Evolutionary conservation across 2,329 filamentous ascomycete genomes (phyloP).

Genomic region (Botrytis sinoallii): DNA sequence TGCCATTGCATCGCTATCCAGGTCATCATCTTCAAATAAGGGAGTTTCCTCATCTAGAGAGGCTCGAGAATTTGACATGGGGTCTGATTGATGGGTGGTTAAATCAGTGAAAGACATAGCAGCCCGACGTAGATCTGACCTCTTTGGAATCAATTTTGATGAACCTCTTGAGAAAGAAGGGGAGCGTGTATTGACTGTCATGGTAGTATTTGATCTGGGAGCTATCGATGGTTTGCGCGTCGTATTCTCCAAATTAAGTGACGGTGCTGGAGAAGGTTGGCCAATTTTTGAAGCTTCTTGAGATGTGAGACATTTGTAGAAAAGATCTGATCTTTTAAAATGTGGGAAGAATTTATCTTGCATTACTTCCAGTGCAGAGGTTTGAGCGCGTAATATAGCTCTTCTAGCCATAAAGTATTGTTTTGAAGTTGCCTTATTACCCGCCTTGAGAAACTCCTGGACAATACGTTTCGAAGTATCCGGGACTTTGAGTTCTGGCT

Average conservation of each 20-base stretch:
- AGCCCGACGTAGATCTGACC: constrained; percentile 55
- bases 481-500: constrained; percentile 75
- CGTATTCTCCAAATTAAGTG: constrained; percentile 38
- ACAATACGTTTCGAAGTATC: constrained; percentile 67
- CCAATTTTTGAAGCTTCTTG: constrained; percentile 61
- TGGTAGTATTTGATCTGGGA: constrained; percentile 30
- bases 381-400: constrained; percentile 79
- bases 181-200: constrained; percentile 42
- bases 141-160: constrained; percentile 45
- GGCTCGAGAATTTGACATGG: constrained; percentile 49
- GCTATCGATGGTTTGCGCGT: constrained; percentile 34
- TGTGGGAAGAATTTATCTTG: constrained; percentile 73
- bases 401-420: constrained; percentile 83
- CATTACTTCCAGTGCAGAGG: constrained; percentile 79
- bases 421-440: constrained; percentile 68
- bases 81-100: constrained; percentile 41
- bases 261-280: constrained; percentile 22
- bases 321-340: constrained; percentile 91
- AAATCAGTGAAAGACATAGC: constrained; percentile 61
- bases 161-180: constrained; percentile 46
- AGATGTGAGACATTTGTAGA: constrained; percentile 91
- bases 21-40: constrained; percentile 80
- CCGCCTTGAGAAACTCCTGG: constrained; percentile 73
- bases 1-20: constrained; percentile 65
- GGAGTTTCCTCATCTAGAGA: constrained; percentile 67